These are phyloP conservation scores for Aethionema arabicum DNA, from an alignment of 345 rosid species.

Conservation along the genomic window DNA sequence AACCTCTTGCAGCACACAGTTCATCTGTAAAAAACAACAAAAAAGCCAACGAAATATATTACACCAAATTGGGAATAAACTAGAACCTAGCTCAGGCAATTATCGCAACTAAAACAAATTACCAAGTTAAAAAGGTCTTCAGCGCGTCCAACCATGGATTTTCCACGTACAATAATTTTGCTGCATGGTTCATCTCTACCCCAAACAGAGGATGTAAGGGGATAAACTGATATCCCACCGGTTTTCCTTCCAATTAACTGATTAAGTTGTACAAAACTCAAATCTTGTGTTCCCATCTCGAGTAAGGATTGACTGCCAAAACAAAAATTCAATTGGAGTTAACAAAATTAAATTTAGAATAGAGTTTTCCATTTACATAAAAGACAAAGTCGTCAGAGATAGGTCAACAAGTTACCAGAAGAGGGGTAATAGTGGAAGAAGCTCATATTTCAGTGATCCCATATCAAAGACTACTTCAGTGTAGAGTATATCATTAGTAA, in stretches of 20 bases:
- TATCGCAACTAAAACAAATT: slow-evolving; percentile 15
- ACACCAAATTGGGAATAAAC: not conserved
- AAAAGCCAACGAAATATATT: not conserved
- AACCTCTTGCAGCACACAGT: slow-evolving; percentile 87
- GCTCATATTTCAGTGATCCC: slow-evolving; percentile 76
- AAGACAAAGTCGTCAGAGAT: slow-evolving; percentile 16
- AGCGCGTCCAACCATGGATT: slow-evolving; percentile 89
- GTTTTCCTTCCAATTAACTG: slow-evolving; percentile 99
- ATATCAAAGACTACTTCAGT: slow-evolving; percentile 86
- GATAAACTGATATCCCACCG: slow-evolving; percentile 95
- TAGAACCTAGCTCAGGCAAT: not conserved
- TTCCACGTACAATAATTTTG: slow-evolving; percentile 86
- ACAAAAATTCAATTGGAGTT: slow-evolving; percentile 2
- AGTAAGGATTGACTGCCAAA: slow-evolving; percentile 80
- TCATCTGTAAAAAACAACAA: slow-evolving; percentile 51
- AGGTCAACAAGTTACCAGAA: slow-evolving; percentile 62
- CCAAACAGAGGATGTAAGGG: slow-evolving; percentile 78
- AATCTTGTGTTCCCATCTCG: slow-evolving; percentile 97
- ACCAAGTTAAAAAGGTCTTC: slow-evolving; percentile 94
- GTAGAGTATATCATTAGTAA: slow-evolving; percentile 92
- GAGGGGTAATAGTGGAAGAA: slow-evolving; percentile 70
- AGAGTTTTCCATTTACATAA: not conserved
- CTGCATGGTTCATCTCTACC: slow-evolving; percentile 79
- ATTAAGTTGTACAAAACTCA: slow-evolving; percentile 91
- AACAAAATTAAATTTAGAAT: not conserved